Percentiles rank a stretch among this genome's conserved stretches.
Evolutionary conservation across 1,284 basidiomycete genomes (phyloP).

Genomic region (Cryptococcus depauperatus): DNA sequence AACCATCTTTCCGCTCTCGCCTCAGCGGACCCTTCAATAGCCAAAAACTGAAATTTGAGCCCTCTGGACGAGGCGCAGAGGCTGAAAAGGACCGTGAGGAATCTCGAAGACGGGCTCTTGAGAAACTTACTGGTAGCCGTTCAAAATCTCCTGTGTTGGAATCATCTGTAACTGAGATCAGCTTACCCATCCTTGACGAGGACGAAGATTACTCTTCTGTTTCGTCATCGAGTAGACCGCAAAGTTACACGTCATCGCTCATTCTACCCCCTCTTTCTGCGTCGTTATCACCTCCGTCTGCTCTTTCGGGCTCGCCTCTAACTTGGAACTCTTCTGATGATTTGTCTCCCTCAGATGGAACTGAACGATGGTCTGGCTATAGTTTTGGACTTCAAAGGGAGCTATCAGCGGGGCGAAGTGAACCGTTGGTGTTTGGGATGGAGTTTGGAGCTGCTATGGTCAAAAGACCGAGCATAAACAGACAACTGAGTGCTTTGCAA

Average conservation of each 20-base stretch:
- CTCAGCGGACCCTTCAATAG: slow-evolving; percentile 14
- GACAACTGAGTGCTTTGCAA: slow-evolving; percentile 23
- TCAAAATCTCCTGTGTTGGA: slow-evolving; percentile 8
- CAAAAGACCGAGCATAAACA: slow-evolving; percentile 22
- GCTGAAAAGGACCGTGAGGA: slow-evolving; percentile 39
- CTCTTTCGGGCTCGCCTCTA: slow-evolving; percentile 14
- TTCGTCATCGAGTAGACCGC: slow-evolving; percentile 24
- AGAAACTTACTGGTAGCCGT: slow-evolving; percentile 34
- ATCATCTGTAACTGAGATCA: slow-evolving; percentile 20
- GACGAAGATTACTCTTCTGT: slow-evolving; percentile 29
- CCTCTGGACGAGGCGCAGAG: slow-evolving; percentile 34
- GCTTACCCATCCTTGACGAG: slow-evolving; percentile 38
- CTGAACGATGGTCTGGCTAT: slow-evolving; percentile 16
- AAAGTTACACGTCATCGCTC: slow-evolving; percentile 14
- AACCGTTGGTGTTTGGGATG: slow-evolving; percentile 25
- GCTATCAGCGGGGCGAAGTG: slow-evolving; percentile 19
- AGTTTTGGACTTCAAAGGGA: slow-evolving; percentile 19
- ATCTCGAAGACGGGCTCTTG: slow-evolving; percentile 35
- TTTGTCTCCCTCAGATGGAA: slow-evolving; percentile 6
- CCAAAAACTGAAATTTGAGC: slow-evolving; percentile 39
- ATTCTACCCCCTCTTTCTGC: slow-evolving; percentile 12
- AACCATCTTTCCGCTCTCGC: slow-evolving; percentile 8
- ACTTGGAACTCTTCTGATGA: slow-evolving; percentile 22
- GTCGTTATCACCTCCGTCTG: slow-evolving; percentile 13
- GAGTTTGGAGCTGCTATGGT: slow-evolving; percentile 11